Conservation (phyloP, 305 asterid species). For the Euphrasia arctica region DNA sequence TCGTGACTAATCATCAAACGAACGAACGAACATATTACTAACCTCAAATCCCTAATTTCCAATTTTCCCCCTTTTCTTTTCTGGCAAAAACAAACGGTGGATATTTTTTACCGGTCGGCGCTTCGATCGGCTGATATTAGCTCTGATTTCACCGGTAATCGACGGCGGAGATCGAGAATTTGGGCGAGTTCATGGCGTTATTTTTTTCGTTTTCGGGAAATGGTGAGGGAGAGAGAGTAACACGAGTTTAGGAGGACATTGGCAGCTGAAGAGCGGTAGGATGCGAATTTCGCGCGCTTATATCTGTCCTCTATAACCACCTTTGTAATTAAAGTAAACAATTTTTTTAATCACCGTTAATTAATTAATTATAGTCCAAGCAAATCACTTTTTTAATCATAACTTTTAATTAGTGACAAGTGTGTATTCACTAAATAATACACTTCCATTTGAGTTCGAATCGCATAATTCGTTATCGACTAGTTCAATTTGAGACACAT, state of each 20-base stretch:
- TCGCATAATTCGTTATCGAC: too few relatives aligned
- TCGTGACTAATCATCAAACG: conserved; percentile 52
- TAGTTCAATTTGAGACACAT: too few relatives aligned
- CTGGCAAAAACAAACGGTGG: too few relatives aligned
- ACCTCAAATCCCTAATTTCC: conserved; percentile 22
- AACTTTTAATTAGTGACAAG: too few relatives aligned
- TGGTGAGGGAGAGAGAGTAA: conserved; percentile 23
- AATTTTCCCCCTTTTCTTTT: background rate
- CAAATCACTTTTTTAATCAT: too few relatives aligned
- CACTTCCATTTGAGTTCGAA: too few relatives aligned
- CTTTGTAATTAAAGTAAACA: too few relatives aligned
- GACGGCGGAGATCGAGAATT: conserved; percentile 25
- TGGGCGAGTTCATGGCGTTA: conserved; percentile 29
- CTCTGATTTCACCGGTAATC: conserved; percentile 23
- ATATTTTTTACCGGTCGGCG: background rate
- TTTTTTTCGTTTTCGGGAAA: conserved; percentile 13
- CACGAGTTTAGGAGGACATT: conserved; percentile 57
- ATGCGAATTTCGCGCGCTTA: conserved; percentile 80
- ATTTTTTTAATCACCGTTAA: too few relatives aligned
- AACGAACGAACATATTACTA: background rate
- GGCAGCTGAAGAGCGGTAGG: conserved; percentile 47
- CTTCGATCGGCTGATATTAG: conserved; percentile 25
- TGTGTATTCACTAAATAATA: too few relatives aligned
- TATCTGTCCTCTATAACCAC: too few relatives aligned
- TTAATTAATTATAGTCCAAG: too few relatives aligned